A percentile compares a stretch with the other conserved stretches of the same genome.
Conservation (phyloP, 768 basidiomycete species). For the Nidularia pulvinata region DNA sequence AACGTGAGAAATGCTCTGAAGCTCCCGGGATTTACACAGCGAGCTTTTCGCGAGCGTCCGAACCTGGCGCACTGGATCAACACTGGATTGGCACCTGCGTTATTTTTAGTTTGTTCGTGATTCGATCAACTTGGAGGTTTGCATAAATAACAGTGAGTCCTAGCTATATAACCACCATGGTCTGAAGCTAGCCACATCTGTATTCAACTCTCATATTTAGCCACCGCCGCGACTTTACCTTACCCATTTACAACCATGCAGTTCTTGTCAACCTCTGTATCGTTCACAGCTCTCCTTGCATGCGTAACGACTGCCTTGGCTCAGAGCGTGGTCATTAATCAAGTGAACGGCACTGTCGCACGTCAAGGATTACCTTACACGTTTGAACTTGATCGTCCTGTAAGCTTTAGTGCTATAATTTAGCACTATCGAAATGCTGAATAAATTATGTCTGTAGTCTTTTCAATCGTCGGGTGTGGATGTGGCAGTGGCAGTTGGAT, state of each 20-base stretch:
- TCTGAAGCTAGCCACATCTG: too few relatives aligned
- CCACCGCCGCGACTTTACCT: too few relatives aligned
- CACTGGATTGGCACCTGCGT: too few relatives aligned
- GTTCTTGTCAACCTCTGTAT: neutral
- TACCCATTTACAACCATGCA: neutral
- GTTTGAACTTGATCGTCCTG: neutral
- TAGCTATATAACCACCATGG: too few relatives aligned
- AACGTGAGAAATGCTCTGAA: too few relatives aligned
- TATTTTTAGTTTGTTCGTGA: too few relatives aligned
- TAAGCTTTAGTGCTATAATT: neutral
- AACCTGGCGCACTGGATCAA: too few relatives aligned
- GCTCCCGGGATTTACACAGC: too few relatives aligned
- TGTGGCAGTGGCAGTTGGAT: neutral
- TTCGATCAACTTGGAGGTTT: too few relatives aligned
- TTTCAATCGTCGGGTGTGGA: neutral
- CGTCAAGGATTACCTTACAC: neutral
- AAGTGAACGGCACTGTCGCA: neutral
- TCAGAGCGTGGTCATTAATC: neutral
- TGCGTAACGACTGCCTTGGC: neutral
- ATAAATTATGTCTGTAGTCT: neutral
- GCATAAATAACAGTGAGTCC: too few relatives aligned
- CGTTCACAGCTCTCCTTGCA: neutral
- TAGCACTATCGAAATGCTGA: neutral
- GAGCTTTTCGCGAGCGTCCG: too few relatives aligned
- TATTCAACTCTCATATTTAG: too few relatives aligned